Evolutionary conservation across 2,329 filamentous ascomycete genomes (phyloP).

Genomic region (Pestalotiopsis sp.): DNA sequence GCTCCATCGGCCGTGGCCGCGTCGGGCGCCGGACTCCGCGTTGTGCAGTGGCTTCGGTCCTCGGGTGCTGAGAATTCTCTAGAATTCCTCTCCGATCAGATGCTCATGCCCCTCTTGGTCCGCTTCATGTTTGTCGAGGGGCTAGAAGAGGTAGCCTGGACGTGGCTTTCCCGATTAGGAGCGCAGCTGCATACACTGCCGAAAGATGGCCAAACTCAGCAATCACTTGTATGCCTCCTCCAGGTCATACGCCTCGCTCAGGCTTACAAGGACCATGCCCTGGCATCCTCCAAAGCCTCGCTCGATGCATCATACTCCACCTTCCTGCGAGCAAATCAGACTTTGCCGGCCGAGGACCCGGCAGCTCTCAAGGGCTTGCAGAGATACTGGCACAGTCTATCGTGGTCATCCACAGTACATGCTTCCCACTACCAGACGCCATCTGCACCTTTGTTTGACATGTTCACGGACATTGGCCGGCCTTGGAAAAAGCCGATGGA

Average conservation of each 20-base stretch:
- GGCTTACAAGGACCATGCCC: slow-evolving; percentile 28
- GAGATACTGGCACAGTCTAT: slow-evolving; percentile 49
- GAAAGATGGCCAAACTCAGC: slow-evolving; percentile 17
- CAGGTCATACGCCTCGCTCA: slow-evolving; percentile 36
- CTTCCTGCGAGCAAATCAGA: slow-evolving; percentile 47
- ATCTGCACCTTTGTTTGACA: slow-evolving; percentile 52
- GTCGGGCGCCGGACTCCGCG: slow-evolving; percentile 48
- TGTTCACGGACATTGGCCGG: slow-evolving; percentile 51
- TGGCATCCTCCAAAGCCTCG: slow-evolving; percentile 22
- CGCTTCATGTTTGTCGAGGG: slow-evolving; percentile 57
- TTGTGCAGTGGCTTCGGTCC: slow-evolving; percentile 57
- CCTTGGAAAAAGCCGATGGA: slow-evolving; percentile 45
- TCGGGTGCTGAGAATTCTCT: slow-evolving; percentile 50
- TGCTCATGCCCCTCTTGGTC: slow-evolving; percentile 43
- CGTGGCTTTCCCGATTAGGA: slow-evolving; percentile 50
- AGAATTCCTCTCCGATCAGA: slow-evolving; percentile 43
- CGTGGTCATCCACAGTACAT: slow-evolving; percentile 55
- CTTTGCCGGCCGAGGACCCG: slow-evolving; percentile 38
- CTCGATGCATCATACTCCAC: slow-evolving; percentile 53
- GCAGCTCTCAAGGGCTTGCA: slow-evolving; percentile 40
- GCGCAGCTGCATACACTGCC: slow-evolving; percentile 16
- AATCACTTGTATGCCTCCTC: slow-evolving; percentile 42
- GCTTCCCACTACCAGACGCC: slow-evolving; percentile 48
- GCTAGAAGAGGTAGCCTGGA: slow-evolving; percentile 53
- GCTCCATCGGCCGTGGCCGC: slow-evolving; percentile 37